Base-by-base conservation (phyloP, 2,329 filamentous ascomycete genomes). In the Hypoxylon sp. region DNA sequence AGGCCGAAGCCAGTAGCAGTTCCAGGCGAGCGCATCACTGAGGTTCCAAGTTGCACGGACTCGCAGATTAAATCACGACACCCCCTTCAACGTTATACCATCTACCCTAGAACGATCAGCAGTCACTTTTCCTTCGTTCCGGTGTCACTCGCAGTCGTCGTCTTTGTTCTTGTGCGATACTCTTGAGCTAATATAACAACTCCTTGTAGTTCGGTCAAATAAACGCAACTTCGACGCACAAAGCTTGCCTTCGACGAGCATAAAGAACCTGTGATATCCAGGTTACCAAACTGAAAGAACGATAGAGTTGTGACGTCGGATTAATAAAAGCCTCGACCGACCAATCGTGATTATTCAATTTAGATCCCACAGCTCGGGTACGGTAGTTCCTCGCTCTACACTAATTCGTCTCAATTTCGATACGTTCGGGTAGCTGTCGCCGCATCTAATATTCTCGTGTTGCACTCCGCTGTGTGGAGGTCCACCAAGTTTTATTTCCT, bases 161-260 rank as follows among this genome's bases (percentile, higher is more conserved):
- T 71, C 74, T 76, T 75, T 75, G 73, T 76, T 59, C 59, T 72
- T 58, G 57, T 48, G 42, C 52, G 53, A 24, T 19, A 66, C 8
- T 53, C 66, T 51, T 63, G 14, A 64, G 72, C 74, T 77, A 71
- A 77, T 71, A 69, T 69, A 66, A 47, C 59, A 63, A 58, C 59
- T 50, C 63, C 60, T 63, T 66, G 58, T 52, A 65, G 66, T 57
- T 59, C 70, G 62, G 53, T 62, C 65, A 61, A 52, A 68, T 67
- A 65, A 68, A 59, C 55, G 17, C 58, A 70, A 62, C 46, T 17
- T 55, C 59, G 48, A 69, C 60, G 50, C 53, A 73, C 70, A 69
- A 74, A 69, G 53, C 72, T 72, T 72, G 58, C 63, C 59, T 67
- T 61, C 68, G 60, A 71, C 66, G 35, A 71, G 13, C 63, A 75